Conservation (phyloP, 257 asterid species). For the Plectranthus barbatus region DNA sequence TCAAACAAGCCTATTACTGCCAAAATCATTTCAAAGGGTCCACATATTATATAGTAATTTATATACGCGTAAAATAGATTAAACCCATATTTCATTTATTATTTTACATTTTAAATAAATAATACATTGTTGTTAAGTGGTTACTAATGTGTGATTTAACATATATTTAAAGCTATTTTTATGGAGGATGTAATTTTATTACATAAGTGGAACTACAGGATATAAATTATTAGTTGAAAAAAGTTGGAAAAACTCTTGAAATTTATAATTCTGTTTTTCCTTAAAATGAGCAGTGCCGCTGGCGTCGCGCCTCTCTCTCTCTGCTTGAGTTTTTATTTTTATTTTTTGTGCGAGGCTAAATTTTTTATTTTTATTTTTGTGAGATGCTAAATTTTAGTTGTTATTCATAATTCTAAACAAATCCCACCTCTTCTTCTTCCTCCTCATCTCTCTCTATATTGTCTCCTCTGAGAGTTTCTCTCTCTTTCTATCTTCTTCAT, state of each 20-base stretch:
- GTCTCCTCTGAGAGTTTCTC: constrained; percentile 26
- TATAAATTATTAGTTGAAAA: too few relatives aligned
- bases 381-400: constrained; percentile 22
- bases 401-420: constrained; percentile 11
- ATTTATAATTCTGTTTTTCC: too few relatives aligned
- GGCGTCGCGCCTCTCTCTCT: too few relatives aligned
- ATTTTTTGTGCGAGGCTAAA: too few relatives aligned
- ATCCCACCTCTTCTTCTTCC: constrained; percentile 21
- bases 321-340: too few relatives aligned
- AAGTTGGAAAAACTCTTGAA: too few relatives aligned
- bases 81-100: neutral
- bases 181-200: too few relatives aligned
- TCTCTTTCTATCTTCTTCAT: constrained; percentile 1
- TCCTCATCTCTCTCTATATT: constrained; percentile 19
- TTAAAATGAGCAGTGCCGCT: too few relatives aligned
- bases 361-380: constrained; percentile 21
- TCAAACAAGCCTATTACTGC: neutral
- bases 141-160: too few relatives aligned
- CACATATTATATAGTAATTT: neutral
- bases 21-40: neutral
- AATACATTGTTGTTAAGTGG: too few relatives aligned
- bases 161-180: too few relatives aligned
- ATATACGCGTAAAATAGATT: neutral
- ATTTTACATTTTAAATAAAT: constrained; percentile 6
- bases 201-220: too few relatives aligned